Evolutionary conservation across 2,329 filamentous ascomycete species (phyloP), one percentile per base, ranked within the genome.

Genomic region (Neofusicoccum umdonicola): DNA sequence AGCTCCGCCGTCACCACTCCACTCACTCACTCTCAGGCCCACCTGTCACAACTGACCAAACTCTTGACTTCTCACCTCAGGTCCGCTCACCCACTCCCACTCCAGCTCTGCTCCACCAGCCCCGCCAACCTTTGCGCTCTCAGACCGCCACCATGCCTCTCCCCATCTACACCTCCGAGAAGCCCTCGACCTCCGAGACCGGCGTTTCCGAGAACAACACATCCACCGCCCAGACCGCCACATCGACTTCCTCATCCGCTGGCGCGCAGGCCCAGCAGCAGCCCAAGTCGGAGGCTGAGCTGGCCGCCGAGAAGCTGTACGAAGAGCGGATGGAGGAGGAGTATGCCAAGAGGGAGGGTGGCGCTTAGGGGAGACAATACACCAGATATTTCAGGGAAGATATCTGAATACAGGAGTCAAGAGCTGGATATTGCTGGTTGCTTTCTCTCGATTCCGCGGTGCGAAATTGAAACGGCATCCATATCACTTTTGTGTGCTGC

Each of bases 311-410:
- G 42, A 69, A 66, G 61, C 44, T 68, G 9, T 69, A 69, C 50
- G 67, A 69, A 34, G 68, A 69, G 65, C 62, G 66, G n/a, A 69
- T 69, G 45, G 68, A 69, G 48, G 68, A 68, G 42, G 68, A 69
- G 61, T 69, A 69, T 51, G 68, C 68, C 22, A 69, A 69, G 64
- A 58, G 68, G 19, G 68, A 69, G 57, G 68, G 68, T 45, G 68
- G 68, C 34, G 68, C 68, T 13, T 69, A 56, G 17, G 35, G 47
- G 47, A 34, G 41, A 44, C 3, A 13, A 44, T 15, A 44, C 17
- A 44, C 37, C 37, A 2, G 13, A 11, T 5, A 31, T 7, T 5
- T 7, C 27, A 2, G 7, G 27, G 27, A 31, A 31, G 27, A 31
- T 1, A 5, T 31, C 11, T 11, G 37, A 39, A 39, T 39, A 11